These are phyloP conservation scores for Monilinia laxa DNA, from an alignment of 2,329 filamentous ascomycete species.

Conservation along the genomic window DNA sequence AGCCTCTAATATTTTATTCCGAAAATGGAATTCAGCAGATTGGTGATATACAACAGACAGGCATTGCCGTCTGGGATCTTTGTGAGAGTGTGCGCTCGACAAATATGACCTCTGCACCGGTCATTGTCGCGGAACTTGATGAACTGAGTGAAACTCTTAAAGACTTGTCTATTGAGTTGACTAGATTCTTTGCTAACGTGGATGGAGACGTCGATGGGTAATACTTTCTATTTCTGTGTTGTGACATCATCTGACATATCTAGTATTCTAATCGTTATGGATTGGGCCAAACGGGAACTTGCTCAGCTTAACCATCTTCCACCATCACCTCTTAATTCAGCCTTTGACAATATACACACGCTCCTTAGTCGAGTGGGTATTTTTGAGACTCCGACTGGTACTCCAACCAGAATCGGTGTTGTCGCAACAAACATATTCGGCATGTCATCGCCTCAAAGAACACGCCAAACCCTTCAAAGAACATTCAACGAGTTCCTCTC, in stretches of 20 bases:
- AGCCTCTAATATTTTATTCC: constrained; percentile 92
- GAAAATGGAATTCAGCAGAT: constrained; percentile 86
- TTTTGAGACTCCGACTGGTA: constrained; percentile 54
- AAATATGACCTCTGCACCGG: constrained; percentile 85
- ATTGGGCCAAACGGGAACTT: constrained; percentile 88
- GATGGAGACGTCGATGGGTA: constrained; percentile 87
- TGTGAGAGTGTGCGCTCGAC: constrained; percentile 85
- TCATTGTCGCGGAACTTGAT: constrained; percentile 84
- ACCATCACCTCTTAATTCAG: constrained; percentile 63
- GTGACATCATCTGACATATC: constrained; percentile 29
- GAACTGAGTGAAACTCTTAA: constrained; percentile 83
- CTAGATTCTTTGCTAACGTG: constrained; percentile 88
- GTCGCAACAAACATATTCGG: constrained; percentile 75
- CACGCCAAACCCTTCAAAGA: constrained; percentile 75
- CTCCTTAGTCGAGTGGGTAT: constrained; percentile 65
- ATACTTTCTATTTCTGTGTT: constrained; percentile 34
- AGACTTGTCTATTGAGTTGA: constrained; percentile 79
- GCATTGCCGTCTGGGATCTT: constrained; percentile 91
- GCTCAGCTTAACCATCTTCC: constrained; percentile 63
- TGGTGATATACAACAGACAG: constrained; percentile 83
- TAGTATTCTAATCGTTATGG: constrained; percentile 90
- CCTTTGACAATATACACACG: constrained; percentile 81
- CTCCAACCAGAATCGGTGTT: constrained; percentile 66
- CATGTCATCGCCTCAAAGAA: constrained; percentile 75
- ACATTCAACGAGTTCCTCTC: constrained; percentile 86